Percentiles rank a stretch among this genome's conserved stretches.
phyloP scores from a whole-genome alignment of 345 rosid species.

The Salix dunnii region DNA sequence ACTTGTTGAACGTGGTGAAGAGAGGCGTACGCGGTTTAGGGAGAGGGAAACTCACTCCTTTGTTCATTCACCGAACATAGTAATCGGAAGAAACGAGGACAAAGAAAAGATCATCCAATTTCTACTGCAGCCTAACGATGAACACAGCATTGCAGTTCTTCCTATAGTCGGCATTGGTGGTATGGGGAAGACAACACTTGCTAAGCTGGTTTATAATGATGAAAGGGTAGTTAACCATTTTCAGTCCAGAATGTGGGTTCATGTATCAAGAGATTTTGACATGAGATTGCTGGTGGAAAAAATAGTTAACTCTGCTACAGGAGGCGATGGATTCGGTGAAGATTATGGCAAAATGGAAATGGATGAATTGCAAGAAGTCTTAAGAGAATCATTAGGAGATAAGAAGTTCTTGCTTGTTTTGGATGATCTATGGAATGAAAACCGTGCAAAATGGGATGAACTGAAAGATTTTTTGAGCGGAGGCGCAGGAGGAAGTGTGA shows the following conservation, averaged over 20 bases:
- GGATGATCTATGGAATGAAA: constrained; percentile 26
- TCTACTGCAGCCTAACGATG: background rate
- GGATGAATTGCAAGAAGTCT: background rate
- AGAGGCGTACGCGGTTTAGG: background rate
- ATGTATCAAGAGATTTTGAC: background rate
- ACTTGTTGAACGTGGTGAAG: background rate
- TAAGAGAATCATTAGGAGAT: background rate
- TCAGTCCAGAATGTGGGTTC: background rate
- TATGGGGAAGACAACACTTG: constrained; percentile 8
- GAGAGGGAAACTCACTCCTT: background rate
- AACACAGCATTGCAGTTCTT: background rate
- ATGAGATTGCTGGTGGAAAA: background rate
- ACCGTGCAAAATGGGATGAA: background rate
- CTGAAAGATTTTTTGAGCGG: background rate
- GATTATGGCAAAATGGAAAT: background rate
- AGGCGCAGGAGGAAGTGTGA: constrained; percentile 18
- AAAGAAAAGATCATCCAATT: background rate
- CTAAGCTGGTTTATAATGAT: background rate
- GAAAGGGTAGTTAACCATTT: background rate
- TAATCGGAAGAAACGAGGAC: background rate
- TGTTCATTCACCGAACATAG: background rate
- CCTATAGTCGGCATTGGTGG: constrained; percentile 23
- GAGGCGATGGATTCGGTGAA: background rate
- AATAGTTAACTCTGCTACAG: background rate
- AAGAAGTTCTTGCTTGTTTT: constrained; percentile 11